Base-by-base conservation (phyloP, 1,139 yeast genomes). In the Yamadazyma trypodendri region DNA sequence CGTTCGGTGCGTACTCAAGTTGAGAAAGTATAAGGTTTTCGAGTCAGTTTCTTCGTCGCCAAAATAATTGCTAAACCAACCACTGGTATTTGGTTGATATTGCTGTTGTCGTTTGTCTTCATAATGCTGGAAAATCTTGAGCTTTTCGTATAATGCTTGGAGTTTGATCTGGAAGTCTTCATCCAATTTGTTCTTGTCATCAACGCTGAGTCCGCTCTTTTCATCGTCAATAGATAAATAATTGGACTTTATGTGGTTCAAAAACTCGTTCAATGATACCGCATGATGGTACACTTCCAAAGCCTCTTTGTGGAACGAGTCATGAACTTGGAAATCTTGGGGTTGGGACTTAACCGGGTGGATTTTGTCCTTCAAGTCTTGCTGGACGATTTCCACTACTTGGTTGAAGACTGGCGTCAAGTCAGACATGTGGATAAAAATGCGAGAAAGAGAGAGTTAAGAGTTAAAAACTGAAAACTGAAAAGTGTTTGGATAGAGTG, bases 381-480 rank as follows among this genome's bases (percentile, higher is more conserved):
- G 49, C 32, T 60, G 63, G 2, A 75, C 68, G 23, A 77, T 69
- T 4, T 55, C 49, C 5, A 77, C 77, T 45, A 79, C 72, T 44
- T 71, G 74, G 25, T 57, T 54, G 52, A 80, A 80, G 15, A 69
- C 52, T 1, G 74, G 75, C 1, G 84, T 79, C 24, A 75, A 53
- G 46, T 79, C 79, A 1, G 77, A 56, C 84, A 78, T 78, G 31
- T n/a, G 14, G n/a, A n/a, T n/a, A n/a, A n/a, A n/a, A n/a, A n/a
- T n/a, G n/a, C n/a, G n/a, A n/a, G n/a, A n/a, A n/a, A n/a, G n/a
- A n/a, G n/a, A n/a, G n/a, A n/a, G n/a, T n/a, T 15, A 29, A 32
- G 25, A 74, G 64, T 48, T 75, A 79, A 22, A 48, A 18, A n/a
- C n/a, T n/a, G n/a, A n/a, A n/a, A n/a, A n/a, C n/a, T n/a, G n/a